These are phyloP conservation scores for Fusarium scirpi DNA, from an alignment of 2,329 filamentous ascomycete genomes.

Conservation along the genomic window DNA sequence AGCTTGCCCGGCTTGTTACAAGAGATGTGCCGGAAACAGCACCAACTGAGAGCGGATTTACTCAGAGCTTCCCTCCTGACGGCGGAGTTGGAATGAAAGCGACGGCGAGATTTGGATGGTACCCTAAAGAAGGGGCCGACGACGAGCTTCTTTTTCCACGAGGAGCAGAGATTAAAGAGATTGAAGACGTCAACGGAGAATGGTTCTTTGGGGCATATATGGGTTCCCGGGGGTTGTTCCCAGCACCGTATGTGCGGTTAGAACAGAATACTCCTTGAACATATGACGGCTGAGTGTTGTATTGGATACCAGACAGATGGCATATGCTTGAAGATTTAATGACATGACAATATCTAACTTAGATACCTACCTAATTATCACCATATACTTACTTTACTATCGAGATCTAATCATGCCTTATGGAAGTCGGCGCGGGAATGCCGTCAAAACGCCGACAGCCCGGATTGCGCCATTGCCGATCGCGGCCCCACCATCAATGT, in stretches of 20 bases:
- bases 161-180: constrained; percentile 84
- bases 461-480: constrained; percentile 50
- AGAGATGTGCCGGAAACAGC: constrained; percentile 62
- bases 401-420: background rate
- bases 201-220: constrained; percentile 93
- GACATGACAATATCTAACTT: background rate
- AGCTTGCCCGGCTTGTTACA: constrained; percentile 62
- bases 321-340: constrained; percentile 5
- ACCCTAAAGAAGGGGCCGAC: constrained; percentile 70
- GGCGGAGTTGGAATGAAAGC: constrained; percentile 76
- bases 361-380: background rate
- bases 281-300: constrained; percentile 1
- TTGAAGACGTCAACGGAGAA: constrained; percentile 88
- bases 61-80: constrained; percentile 73
- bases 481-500: constrained; percentile 44
- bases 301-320: constrained; percentile 1
- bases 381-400: background rate
- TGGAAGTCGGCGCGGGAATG: constrained; percentile 45
- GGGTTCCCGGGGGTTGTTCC: constrained; percentile 82
- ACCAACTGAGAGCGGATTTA: constrained; percentile 50
- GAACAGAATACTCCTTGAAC: constrained; percentile 46
- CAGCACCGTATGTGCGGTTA: constrained; percentile 77
- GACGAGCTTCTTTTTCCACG: constrained; percentile 89
- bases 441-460: constrained; percentile 39
- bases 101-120: constrained; percentile 81